Evolutionary conservation across 1,139 yeast species (phyloP).

Genomic region (Pichia sp.): DNA sequence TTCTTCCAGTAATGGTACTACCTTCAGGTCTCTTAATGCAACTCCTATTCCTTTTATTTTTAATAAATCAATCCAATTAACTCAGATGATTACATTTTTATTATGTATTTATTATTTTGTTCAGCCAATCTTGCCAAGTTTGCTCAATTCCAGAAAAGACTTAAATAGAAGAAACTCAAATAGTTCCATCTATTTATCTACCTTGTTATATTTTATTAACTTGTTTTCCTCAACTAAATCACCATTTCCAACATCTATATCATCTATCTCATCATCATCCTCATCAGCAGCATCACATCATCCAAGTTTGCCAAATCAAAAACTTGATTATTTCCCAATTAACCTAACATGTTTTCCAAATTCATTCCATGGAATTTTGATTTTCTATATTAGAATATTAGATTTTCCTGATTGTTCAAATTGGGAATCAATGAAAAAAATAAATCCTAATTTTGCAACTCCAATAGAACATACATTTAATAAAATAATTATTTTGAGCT

Average conservation of each 20-base stretch:
- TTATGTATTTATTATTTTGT: constrained; percentile 12
- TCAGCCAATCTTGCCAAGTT: constrained; percentile 1
- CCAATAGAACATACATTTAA: constrained; percentile 10
- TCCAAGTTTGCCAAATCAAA: neutral
- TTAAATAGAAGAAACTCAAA: neutral
- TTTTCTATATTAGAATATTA: constrained; percentile 5
- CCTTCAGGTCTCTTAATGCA: neutral
- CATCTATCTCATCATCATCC: neutral
- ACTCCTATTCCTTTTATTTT: constrained; percentile 3
- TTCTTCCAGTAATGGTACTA: constrained; percentile 9
- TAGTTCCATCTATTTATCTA: neutral
- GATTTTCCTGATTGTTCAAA: constrained; percentile 2
- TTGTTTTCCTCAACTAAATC: neutral
- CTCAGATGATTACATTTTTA: constrained; percentile 7
- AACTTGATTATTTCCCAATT: constrained; percentile 3
- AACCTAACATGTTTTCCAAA: constrained; percentile 11
- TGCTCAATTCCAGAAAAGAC: neutral
- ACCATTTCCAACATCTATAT: neutral
- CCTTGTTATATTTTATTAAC: neutral
- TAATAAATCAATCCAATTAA: neutral
- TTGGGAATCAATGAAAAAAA: neutral
- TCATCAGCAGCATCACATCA: neutral
- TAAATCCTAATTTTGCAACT: constrained; percentile 1
- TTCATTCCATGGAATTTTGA: neutral
- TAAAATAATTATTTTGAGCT: constrained; percentile 7